Percentiles rank a stretch among this genome's conserved stretches.
Conservation (phyloP, 768 basidiomycete species). For the Suillus occidentalis region DNA sequence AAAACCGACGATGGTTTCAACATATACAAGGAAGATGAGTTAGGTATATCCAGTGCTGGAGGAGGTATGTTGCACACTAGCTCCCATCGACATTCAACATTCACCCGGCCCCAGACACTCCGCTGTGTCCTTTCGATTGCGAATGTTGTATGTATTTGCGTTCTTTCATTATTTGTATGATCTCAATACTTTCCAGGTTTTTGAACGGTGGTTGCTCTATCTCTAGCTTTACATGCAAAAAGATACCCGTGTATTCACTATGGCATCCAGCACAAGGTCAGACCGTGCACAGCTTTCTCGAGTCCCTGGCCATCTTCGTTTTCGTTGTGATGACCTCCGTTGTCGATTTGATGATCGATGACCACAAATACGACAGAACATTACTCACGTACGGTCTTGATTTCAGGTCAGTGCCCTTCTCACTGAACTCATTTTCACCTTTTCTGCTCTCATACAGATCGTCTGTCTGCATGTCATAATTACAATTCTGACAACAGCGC, state of each 20-base stretch:
- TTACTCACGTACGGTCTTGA: not conserved
- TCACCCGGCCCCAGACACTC: constrained; percentile 57
- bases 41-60: constrained; percentile 64
- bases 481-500: not conserved
- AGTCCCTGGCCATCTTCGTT: not conserved
- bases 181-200: constrained; percentile 23
- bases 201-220: constrained; percentile 13
- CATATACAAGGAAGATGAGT: constrained; percentile 82
- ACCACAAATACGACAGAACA: not conserved
- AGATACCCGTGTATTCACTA: constrained; percentile 6
- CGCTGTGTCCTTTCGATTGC: constrained; percentile 87
- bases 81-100: constrained; percentile 18
- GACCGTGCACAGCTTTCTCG: not conserved
- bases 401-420: not conserved
- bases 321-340: not conserved
- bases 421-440: not conserved
- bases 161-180: not conserved
- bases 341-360: not conserved
- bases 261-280: not conserved
- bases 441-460: not conserved
- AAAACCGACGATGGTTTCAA: constrained; percentile 79
- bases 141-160: constrained; percentile 68
- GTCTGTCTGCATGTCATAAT: not conserved
- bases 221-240: constrained; percentile 2
- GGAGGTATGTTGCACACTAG: constrained; percentile 56